A percentile compares a stretch with the other conserved stretches of the same genome.
phyloP scores from a whole-genome alignment of 805 yeast species.

The Candida piceae region DNA sequence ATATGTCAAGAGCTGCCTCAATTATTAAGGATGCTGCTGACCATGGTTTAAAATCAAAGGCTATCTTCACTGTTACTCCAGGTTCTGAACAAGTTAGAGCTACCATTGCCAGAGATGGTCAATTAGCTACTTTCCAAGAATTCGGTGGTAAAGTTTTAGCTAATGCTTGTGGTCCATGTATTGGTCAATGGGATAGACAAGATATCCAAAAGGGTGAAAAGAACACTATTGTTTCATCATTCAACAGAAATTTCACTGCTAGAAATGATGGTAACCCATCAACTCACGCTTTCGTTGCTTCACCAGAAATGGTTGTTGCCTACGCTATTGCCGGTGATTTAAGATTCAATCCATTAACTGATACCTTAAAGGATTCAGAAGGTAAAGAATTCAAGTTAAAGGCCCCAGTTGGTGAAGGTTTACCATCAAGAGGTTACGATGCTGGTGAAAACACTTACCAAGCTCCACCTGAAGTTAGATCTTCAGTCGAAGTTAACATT shows the following conservation, averaged over 20 bases:
- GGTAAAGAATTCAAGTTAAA: constrained; percentile 74
- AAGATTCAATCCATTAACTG: constrained; percentile 87
- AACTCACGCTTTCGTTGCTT: constrained; percentile 96
- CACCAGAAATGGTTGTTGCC: constrained; percentile 97
- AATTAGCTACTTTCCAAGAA: constrained; percentile 70
- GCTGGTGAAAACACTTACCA: constrained; percentile 80
- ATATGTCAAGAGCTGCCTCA: constrained; percentile 94
- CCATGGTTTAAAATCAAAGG: constrained; percentile 84
- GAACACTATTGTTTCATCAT: constrained; percentile 92
- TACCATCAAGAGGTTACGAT: constrained; percentile 68
- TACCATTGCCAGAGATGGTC: constrained; percentile 93
- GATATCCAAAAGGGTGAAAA: constrained; percentile 59
- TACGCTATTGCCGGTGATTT: constrained; percentile 93
- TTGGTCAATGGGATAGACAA: constrained; percentile 98
- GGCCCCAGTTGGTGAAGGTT: constrained; percentile 79
- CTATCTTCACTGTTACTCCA: constrained; percentile 93
- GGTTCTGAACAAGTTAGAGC: constrained; percentile 99
- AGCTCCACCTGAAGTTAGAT: constrained; percentile 91
- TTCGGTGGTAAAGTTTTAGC: constrained; percentile 92
- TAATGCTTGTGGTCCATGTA: constrained; percentile 99
- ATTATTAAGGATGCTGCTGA: constrained; percentile 80
- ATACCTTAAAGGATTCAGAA: constrained; percentile 62
- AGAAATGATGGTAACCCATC: constrained; percentile 98
- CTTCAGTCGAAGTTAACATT: constrained; percentile 66
- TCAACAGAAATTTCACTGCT: constrained; percentile 96